Base-by-base conservation (phyloP, 257 asterid species). In the Penstemon eatonii region DNA sequence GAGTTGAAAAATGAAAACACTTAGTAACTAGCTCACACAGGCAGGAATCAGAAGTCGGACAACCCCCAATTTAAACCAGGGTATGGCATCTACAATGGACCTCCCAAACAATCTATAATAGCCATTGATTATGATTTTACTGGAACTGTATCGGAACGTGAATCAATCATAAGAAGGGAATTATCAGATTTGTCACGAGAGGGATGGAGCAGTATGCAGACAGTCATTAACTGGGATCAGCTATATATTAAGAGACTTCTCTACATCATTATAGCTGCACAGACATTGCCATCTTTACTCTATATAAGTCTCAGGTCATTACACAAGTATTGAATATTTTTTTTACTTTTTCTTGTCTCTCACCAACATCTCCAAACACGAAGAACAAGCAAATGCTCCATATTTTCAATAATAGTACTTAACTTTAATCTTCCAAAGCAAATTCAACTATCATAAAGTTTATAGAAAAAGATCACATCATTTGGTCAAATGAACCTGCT, bases 1-100 rank as follows among this genome's bases (percentile, higher is more conserved):
- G 15, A 76, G 66, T 4, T 53, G 71, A 42, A 75, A 6, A 53
- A 18, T 47, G 45, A 68, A 19, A 25, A 46, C 37, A 41, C 12
- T 36, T 51, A 12, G 57, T 10, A 61, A 55, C 18, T 3, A n/a
- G 56, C 19, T 45, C 54, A 49, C 43, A 47, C 37, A 56, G 43
- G 55, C 42, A 45, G 50, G 19, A 44, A 7, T 60, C 65, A 67
- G 37, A 55, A 68, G 45, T 6, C 54, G n/a, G 18, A 56, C 19
- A 52, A 43, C 19, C 8, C 57, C 50, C 52, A n/a, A 36, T 61
- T 18, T 44, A 15, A 70, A n/a, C 36, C 56, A 15, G 44, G 60
- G 33, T 15, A 4, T 50, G 53, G 8, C 12, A 9, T 61, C 45
- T 45, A 11, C 42, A 50, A 49, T 15, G 36, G 40, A 66, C 51